Base-by-base conservation (phyloP, 2,329 filamentous ascomycete species). In the Scedosporium aurantiacum region DNA sequence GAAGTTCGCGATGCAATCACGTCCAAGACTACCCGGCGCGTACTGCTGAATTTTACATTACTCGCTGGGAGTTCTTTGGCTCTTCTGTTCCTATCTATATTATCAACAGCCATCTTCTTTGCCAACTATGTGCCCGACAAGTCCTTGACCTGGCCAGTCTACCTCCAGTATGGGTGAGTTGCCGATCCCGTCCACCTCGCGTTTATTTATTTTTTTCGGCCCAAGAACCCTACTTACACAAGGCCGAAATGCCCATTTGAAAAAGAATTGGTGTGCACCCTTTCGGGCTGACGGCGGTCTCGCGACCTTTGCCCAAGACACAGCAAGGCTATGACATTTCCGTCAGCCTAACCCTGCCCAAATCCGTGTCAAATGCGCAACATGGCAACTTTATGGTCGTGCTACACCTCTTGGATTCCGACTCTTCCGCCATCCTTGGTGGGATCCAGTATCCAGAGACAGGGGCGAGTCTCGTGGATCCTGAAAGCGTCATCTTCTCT, bases 331-430 rank as follows among this genome's bases (percentile, higher is more conserved):
- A 99, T 78, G 91, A 97, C 72, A 82, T 99, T 50, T 80, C 82
- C 4, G 79, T 97, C 1, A 79, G 84, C 23, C 79, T 99, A 37
- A 81, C 83, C 3, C 79, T 99, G 64, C 94, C 94, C 18, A 85
- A 87, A 47, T 94, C 90, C 2, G 85, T 84, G 0, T 74, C 80
- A 1, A 99, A 99, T 68, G 75, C 89, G 23, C 82, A 82, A 2
- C 82, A 83, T 14, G 94, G 94, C 28, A 97, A 97, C 75, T 97
- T 97, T 78, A 99, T 99, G 94, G 77, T 97, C 18, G 87, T 89
- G 56, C 76, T 96, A 16, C 82, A 85, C 63, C 82, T 96, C 59
- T 80, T 89, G 58, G 79, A 79, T 27, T 74, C 75, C 25, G 72
- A 73, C 18, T 14, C 25, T 14, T n/a, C 59, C 37, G 32, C 10